Conservation (phyloP, 768 basidiomycete genomes). For the Crepidotus variabilis region DNA sequence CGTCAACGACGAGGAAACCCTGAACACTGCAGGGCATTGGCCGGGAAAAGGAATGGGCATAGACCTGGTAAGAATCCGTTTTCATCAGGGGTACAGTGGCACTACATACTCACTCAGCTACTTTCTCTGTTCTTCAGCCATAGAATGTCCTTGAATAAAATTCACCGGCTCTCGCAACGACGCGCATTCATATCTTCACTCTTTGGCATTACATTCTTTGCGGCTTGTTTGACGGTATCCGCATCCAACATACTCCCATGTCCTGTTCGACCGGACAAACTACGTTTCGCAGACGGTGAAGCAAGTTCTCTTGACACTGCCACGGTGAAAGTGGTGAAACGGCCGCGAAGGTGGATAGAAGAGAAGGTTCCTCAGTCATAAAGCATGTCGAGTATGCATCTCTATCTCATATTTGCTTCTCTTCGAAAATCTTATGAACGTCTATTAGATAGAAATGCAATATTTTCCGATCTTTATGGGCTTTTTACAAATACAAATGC, state of each 20-base stretch:
- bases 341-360: slow-evolving; percentile 79
- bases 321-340: slow-evolving; percentile 52
- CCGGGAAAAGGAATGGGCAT: slow-evolving; percentile 21
- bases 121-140: slow-evolving; percentile 16
- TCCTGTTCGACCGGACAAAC: slow-evolving; percentile 60
- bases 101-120: too few species aligned
- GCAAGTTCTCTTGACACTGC: slow-evolving; percentile 22
- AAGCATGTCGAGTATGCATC: neutral
- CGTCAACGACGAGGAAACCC: too few species aligned
- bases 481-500: slow-evolving; percentile 20
- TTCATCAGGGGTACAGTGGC: too few species aligned
- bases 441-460: slow-evolving; percentile 4
- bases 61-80: slow-evolving; percentile 8
- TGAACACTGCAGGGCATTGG: neutral
- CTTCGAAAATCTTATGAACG: slow-evolving; percentile 2
- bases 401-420: neutral
- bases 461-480: slow-evolving; percentile 21
- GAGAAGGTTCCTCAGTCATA: slow-evolving; percentile 44
- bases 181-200: slow-evolving; percentile 75
- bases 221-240: slow-evolving; percentile 74
- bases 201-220: slow-evolving; percentile 78
- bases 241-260: slow-evolving; percentile 79
- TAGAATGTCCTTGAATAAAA: slow-evolving; percentile 58
- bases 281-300: slow-evolving; percentile 56
- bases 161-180: slow-evolving; percentile 59